phyloP scores from a whole-genome alignment of 441 rosid genomes.

The Manihot esculenta region DNA sequence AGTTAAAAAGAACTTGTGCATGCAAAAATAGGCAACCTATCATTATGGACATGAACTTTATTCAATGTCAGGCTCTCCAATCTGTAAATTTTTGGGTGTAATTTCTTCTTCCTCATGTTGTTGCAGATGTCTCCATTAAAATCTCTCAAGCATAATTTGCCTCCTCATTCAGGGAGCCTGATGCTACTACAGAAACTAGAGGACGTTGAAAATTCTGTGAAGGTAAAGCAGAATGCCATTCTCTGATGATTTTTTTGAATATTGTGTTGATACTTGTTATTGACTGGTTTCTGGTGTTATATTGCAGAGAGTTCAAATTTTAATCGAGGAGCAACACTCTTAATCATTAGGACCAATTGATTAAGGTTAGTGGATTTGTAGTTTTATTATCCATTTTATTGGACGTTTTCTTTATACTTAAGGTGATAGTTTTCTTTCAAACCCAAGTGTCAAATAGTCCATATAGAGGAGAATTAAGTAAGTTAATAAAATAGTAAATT shows the following conservation, averaged over 20 bases:
- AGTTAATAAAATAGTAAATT: neutral
- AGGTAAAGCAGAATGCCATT: conserved; percentile 35
- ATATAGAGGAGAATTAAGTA: neutral
- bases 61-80: neutral
- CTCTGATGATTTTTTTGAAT: neutral
- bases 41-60: neutral
- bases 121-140: conserved; percentile 59
- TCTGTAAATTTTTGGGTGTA: neutral
- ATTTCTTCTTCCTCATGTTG: conserved; percentile 14
- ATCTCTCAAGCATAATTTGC: conserved; percentile 35
- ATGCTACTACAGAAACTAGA: conserved; percentile 57
- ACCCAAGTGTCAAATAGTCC: neutral
- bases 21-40: neutral
- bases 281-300: conserved; percentile 5
- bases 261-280: conserved; percentile 4
- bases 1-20: neutral
- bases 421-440: conserved; percentile 1
- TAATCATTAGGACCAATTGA: conserved; percentile 33
- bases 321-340: conserved; percentile 51
- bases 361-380: conserved; percentile 34
- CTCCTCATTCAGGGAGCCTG: conserved; percentile 40
- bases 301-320: conserved; percentile 62
- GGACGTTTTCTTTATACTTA: neutral
- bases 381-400: conserved; percentile 9
- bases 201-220: conserved; percentile 64